phyloP scores from a whole-genome alignment of 2,329 filamentous ascomycete species.

The Aspergillus sp. region DNA sequence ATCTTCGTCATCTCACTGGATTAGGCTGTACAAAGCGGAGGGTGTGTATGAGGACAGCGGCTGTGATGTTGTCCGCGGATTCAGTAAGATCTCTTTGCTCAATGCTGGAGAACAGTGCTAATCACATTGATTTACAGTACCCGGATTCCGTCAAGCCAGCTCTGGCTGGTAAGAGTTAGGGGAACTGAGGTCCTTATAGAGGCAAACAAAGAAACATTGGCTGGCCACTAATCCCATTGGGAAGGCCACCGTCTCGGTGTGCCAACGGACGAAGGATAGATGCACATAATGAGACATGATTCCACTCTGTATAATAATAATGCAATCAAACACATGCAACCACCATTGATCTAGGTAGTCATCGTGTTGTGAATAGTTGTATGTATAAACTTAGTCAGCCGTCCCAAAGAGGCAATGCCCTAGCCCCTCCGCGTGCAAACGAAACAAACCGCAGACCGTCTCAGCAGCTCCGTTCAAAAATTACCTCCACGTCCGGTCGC shows the following conservation, averaged over 20 bases:
- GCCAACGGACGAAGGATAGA: no score
- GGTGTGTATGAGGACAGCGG: slow-evolving; percentile 38
- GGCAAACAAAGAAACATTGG: no score
- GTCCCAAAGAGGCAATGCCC: slow-evolving; percentile 12
- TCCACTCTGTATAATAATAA: no score
- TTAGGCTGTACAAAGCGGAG: slow-evolving; percentile 42
- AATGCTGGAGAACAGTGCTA: not conserved
- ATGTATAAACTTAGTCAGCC: slow-evolving; percentile 5
- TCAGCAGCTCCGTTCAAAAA: slow-evolving; percentile 37
- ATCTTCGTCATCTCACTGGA: slow-evolving; percentile 11
- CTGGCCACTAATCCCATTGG: no score
- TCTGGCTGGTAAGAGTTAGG: no score
- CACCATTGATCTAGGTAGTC: no score
- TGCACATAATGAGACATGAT: no score
- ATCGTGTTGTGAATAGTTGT: no score
- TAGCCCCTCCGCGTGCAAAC: slow-evolving; percentile 39
- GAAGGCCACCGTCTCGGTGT: no score
- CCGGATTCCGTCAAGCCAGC: slow-evolving; percentile 20
- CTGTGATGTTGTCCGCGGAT: slow-evolving; percentile 29
- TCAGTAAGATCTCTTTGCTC: slow-evolving; percentile 23
- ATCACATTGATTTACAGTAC: slow-evolving; percentile 13
- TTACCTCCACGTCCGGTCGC: slow-evolving; percentile 20
- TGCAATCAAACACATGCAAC: no score
- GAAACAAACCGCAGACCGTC: slow-evolving; percentile 34
- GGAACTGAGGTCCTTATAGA: no score